A percentile compares a stretch with the other conserved stretches of the same genome.
These are phyloP conservation scores for Calvatia gigantea DNA, from an alignment of 768 basidiomycete species.

Conservation along the genomic window DNA sequence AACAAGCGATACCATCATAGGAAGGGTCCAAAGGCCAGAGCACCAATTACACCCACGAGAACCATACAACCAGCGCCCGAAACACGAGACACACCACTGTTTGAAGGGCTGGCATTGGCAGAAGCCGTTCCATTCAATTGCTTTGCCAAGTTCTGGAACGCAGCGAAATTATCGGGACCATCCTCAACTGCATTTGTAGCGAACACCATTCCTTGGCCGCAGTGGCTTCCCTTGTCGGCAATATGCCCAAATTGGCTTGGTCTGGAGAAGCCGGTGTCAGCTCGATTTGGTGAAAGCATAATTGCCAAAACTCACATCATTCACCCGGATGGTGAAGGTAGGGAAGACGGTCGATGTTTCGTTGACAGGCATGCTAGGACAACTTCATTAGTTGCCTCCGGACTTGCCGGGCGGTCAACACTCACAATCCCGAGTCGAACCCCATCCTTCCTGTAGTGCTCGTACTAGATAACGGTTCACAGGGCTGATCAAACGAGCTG, in stretches of 20 bases:
- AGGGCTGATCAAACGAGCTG: constrained; percentile 39
- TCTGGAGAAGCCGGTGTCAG: constrained; percentile 15
- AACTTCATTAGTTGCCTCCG: background rate
- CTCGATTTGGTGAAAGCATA: background rate
- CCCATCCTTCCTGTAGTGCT: constrained; percentile 39
- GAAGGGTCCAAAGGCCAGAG: background rate
- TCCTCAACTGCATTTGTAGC: constrained; percentile 50
- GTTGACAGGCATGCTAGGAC: constrained; percentile 43
- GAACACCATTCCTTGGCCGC: constrained; percentile 61
- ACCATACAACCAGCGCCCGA: background rate
- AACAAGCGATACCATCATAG: background rate
- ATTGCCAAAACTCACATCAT: constrained; percentile 39
- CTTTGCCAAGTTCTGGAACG: constrained; percentile 46
- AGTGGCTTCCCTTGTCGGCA: constrained; percentile 56
- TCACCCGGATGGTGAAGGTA: constrained; percentile 48
- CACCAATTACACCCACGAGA: background rate
- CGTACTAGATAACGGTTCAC: constrained; percentile 37
- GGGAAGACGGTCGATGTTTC: constrained; percentile 42
- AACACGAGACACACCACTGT: background rate
- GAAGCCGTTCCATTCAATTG: constrained; percentile 37
- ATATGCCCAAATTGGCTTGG: constrained; percentile 53
- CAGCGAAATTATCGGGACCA: constrained; percentile 49
- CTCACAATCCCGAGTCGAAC: constrained; percentile 47
- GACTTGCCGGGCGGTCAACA: constrained; percentile 1
- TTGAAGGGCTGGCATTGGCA: background rate